phyloP scores from a whole-genome alignment of 225 moss, liverwort and hornwort genomes.

The Lunularia cruciata region DNA sequence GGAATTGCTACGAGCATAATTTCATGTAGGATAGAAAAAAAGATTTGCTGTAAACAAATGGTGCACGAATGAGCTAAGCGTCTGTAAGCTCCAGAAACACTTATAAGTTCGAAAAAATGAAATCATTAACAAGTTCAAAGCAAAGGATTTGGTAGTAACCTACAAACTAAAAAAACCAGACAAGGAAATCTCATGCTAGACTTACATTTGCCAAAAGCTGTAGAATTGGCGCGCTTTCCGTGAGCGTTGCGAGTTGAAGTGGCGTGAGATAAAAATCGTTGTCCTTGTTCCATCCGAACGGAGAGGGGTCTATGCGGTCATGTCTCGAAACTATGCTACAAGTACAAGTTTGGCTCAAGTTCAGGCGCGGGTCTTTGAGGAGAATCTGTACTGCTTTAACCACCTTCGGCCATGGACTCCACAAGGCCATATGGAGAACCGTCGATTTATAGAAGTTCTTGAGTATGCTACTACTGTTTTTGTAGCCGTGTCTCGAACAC shows the following conservation, averaged over 20 bases:
- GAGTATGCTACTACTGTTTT: not conserved
- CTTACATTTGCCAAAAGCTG: conserved; percentile 9
- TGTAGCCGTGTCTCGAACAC: conserved; percentile 6
- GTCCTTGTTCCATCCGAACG: conserved; percentile 16
- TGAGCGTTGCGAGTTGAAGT: conserved; percentile 12
- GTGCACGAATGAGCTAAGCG: too few relatives aligned
- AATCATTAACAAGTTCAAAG: too few relatives aligned
- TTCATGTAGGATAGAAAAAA: too few relatives aligned
- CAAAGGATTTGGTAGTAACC: too few relatives aligned
- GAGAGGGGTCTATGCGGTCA: conserved; percentile 18
- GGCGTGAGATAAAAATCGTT: conserved; percentile 10
- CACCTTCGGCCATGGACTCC: conserved; percentile 18
- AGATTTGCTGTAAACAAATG: too few relatives aligned
- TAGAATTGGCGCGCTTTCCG: conserved; percentile 11
- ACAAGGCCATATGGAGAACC: conserved; percentile 38
- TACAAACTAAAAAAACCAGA: too few relatives aligned
- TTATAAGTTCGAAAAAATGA: too few relatives aligned
- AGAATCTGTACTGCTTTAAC: conserved; percentile 15
- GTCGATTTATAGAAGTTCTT: conserved; percentile 20
- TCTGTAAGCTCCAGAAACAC: too few relatives aligned
- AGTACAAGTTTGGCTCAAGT: conserved; percentile 3
- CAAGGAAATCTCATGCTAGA: not conserved
- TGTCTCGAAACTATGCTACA: not conserved
- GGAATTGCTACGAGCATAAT: too few relatives aligned
- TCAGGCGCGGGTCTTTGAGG: conserved; percentile 13